Evolutionary conservation across 441 rosid genomes (phyloP).

Genomic region (Manihot esculenta): DNA sequence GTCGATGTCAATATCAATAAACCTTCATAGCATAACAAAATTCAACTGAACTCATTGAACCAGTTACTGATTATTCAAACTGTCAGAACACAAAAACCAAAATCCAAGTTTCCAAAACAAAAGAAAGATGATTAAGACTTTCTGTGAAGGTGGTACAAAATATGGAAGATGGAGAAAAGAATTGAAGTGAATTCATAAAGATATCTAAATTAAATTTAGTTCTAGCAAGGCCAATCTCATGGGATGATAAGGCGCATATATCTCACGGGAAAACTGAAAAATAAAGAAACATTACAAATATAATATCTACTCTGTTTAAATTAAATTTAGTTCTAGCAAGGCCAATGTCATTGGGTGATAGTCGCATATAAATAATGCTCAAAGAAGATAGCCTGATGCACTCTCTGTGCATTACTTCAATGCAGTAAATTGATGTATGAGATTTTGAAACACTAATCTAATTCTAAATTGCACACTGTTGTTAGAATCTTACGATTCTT

Average conservation of each 20-base stretch:
- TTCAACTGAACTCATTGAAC: background rate
- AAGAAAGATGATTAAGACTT: background rate
- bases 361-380: background rate
- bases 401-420: background rate
- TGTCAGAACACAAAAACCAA: background rate
- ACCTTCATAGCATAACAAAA: slow-evolving; percentile 41
- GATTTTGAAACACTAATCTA: background rate
- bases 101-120: slow-evolving; percentile 4
- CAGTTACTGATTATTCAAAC: slow-evolving; percentile 1
- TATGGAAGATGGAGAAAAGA: background rate
- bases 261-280: background rate
- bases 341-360: slow-evolving; percentile 4
- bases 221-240: too few species aligned
- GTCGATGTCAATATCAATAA: slow-evolving; percentile 72
- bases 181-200: background rate
- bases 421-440: background rate
- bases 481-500: too few species aligned
- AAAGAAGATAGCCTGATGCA: background rate
- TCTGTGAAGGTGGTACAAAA: background rate
- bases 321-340: background rate
- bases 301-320: too few species aligned
- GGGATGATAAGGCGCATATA: too few species aligned
- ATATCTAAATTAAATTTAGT: too few species aligned
- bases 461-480: too few species aligned
- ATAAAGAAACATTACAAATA: background rate